Evolutionary conservation across 768 basidiomycete species (phyloP), one percentile per base, ranked within the genome.

Genomic region (Serendipita sp.): DNA sequence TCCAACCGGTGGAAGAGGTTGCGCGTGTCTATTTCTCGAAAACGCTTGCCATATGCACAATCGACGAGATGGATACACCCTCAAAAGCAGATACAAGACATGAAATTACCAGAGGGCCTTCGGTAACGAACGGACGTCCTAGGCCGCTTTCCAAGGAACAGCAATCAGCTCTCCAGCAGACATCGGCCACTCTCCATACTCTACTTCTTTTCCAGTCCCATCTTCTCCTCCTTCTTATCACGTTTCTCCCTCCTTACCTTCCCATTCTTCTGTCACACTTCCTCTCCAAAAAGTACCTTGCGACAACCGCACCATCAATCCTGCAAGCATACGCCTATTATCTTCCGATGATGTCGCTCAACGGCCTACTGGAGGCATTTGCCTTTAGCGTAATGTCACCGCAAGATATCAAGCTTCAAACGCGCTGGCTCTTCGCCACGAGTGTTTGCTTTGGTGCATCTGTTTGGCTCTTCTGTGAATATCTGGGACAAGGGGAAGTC

Each of bases 1-100:
- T 98, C 70, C 95, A 97, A 67, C 96, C 96, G 0, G 81, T 97
- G 26, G 96, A 99, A 72, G 96, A 99, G 73, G 86, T 89, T 1
- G 81, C 86, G 1, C 84, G 94, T 0, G 77, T 97, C 2, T 91
- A 85, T 73, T 97, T 96, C 73, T 93, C 95, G 1, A 85, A 77
- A 61, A 78, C 75, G 64, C 77, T 75, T 64, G 81, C 71, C 53
- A 31, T 58, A 9, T 58, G 53, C 43, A 62, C 61, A 22, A 31
- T 33, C 28, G 50, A 26, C 20, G 42, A 58, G 3, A 60, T 58
- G 4, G 11, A 42, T 0, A 50, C 45, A 3, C 38, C 60, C 2
- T 44, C 63, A 28, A 48, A 62, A 22, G 50, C 63, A 22, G 22
- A 26, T 3, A 45, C 34, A 3, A 26, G 14, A 42, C 62, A 43